These are phyloP conservation scores for Ustilago hordei DNA, from an alignment of 1,284 basidiomycete genomes.

Conservation along the genomic window DNA sequence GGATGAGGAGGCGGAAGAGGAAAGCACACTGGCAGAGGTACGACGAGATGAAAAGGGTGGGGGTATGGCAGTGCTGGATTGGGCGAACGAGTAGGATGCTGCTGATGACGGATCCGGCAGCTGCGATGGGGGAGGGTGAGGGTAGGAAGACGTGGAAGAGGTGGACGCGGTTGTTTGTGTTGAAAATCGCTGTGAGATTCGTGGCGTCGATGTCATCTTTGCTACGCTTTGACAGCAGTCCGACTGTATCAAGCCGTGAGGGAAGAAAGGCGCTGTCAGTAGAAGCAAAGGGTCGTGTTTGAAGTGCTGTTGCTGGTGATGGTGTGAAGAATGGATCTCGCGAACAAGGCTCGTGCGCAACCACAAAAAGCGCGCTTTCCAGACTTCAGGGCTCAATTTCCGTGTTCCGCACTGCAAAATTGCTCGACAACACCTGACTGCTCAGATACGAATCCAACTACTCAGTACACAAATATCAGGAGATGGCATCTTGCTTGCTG, in stretches of 20 bases:
- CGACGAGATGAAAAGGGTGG: conserved; percentile 34
- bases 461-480: too few species aligned
- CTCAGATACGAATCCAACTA: too few species aligned
- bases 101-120: conserved; percentile 3
- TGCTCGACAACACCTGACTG: not conserved
- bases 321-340: not conserved
- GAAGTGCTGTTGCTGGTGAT: not conserved
- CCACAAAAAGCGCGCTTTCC: not conserved
- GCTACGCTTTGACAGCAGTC: not conserved
- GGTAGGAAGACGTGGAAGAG: conserved; percentile 16
- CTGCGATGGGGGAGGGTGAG: not conserved
- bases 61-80: conserved; percentile 6
- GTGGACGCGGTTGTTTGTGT: conserved; percentile 31
- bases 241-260: not conserved
- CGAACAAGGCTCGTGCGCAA: conserved; percentile 35
- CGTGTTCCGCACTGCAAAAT: not conserved
- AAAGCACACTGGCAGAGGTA: conserved; percentile 15
- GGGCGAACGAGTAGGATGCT: conserved; percentile 27
- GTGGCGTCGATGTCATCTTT: conserved; percentile 31
- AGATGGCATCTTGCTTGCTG: not conserved
- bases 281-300: not conserved
- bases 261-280: not conserved
- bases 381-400: not conserved
- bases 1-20: conserved; percentile 9
- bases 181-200: conserved; percentile 39